Conservation (phyloP, 2,329 filamentous ascomycete species). For the Sporothrix pseudoabietina region DNA sequence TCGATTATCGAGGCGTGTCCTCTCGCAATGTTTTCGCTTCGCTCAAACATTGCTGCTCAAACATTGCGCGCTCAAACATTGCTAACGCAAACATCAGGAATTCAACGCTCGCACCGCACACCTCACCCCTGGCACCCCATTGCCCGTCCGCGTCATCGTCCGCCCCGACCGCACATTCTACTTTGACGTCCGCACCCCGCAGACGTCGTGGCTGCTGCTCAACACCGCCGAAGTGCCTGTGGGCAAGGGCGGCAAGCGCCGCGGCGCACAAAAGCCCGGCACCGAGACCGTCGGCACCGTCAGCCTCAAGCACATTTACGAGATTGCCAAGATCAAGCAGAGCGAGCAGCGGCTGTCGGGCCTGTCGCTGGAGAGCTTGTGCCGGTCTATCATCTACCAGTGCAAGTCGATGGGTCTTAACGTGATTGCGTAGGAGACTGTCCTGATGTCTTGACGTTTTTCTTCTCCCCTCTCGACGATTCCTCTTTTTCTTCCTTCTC, state of each 20-base stretch:
- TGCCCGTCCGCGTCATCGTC: conserved; percentile 88
- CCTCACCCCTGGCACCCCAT: conserved; percentile 78
- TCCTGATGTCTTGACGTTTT: not conserved
- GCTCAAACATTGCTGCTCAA: not conserved
- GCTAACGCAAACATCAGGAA: conserved; percentile 60
- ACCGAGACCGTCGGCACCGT: conserved; percentile 80
- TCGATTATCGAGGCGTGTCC: not conserved
- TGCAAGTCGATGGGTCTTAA: conserved; percentile 74
- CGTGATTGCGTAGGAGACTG: conserved; percentile 59
- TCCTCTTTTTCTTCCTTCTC: not conserved
- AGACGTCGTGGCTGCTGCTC: conserved; percentile 87
- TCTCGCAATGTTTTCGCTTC: not conserved
- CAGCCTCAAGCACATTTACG: conserved; percentile 92
- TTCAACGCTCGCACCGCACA: conserved; percentile 94
- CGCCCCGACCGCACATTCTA: conserved; percentile 89
- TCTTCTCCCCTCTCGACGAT: not conserved
- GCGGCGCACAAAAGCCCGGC: conserved; percentile 75
- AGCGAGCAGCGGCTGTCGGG: conserved; percentile 73
- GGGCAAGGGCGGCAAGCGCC: conserved; percentile 73
- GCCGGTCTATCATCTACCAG: conserved; percentile 72
- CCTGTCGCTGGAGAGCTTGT: conserved; percentile 68
- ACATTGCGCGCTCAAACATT: not conserved
- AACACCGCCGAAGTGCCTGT: conserved; percentile 75
- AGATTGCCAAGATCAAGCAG: conserved; percentile 97
- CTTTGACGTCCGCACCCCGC: conserved; percentile 91